Evolutionary conservation across 352 stramenopile genomes (phyloP), one percentile per base, ranked within the genome.

Genomic region (Phytophthora aleatoria): DNA sequence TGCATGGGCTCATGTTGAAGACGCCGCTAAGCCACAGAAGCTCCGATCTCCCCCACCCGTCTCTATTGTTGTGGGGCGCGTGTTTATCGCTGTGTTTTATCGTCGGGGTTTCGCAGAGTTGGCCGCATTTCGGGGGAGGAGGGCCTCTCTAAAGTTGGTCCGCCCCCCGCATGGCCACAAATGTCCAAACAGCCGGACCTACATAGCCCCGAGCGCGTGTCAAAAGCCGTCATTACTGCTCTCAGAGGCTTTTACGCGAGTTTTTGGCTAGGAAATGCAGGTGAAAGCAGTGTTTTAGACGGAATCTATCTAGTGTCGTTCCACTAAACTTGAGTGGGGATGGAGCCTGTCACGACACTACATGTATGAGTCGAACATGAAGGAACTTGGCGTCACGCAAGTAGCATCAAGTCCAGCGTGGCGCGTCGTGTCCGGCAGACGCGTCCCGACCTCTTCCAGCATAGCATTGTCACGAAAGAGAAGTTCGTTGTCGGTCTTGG

Each of bases 151-250:
- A 41, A 31, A 20, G 30, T 49, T 69, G 59, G 59, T 68, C 64
- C 58, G 47, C 58, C 64, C 58, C n/a, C 10, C 4, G 44, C 35
- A 5, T 2, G 35, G 11, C 64, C 57, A 69, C 59, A 61, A 65
- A 66, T 15, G 2, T 9, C 33, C 11, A 13, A 47, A 73, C 53
- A 73, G 59, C 48, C 30, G 65, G 65, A 64, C 6, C 44, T 49
- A 13, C 57, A 68, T 67, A 68, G 59, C 47, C 28, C 27, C 26
- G 33, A 20, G 33, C 64, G 50, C 59, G 60, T 61, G 60, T 69
- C 65, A 73, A 73, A 66, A 69, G 65, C 51, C 52, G 52, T 59
- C 65, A 73, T 73, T 73, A 73, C 65, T 69, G 53, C 53, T 57
- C 30, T 64, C 52, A 58, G 50, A 55, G 44, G 48, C 51, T 71